Base-by-base conservation (phyloP, 495 filamentous ascomycete genomes). In the Penicillium turbatum region DNA sequence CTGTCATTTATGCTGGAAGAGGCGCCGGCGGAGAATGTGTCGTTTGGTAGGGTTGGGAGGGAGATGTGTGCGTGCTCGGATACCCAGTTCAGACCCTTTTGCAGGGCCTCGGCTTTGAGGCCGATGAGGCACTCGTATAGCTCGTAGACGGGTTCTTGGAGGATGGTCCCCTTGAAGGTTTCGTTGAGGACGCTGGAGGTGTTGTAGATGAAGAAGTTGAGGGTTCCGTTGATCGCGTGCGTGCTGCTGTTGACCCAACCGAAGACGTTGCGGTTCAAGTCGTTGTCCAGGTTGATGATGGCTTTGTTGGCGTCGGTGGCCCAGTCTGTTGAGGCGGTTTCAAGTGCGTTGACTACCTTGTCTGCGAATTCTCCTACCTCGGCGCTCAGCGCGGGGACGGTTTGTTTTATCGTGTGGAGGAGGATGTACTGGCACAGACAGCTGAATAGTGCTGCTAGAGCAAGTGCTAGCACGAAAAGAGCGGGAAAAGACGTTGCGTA, bases 41-140 rank as follows among this genome's bases (percentile, higher is more conserved):
- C 78, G 62, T 89, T 84, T 24, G 81, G 78, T 29, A 97, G 80
- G 17, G 79, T 64, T 0, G 95, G 93, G 62, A 98, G 86, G 52
- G 82, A 72, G 57, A 98, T 79, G 44, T 95, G 81, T 1, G 95
- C 91, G 59, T 97, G 65, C 59, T 97, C 86, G 51, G 84, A 76
- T 30, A 95, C 86, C 90, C 91, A 98, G 0, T 88, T 95, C 0
- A 97, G 81, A 8, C 87, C 93, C 58, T 86, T 84, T 64, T 97
- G 77, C 55, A 97, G 79, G 10, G 83, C 73, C 12, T 82, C 80
- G 52, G 92, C 69, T 71, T 92, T 92, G 52, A 90, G 67, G n/a
- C 78, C 82, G 49, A 95, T 79, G 10, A 95, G 63, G 56, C 90
- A 95, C 57, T 86, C 75, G 48, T 91, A 80, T 15, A 95, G 75